Percentiles rank a stretch among this genome's conserved stretches.
phyloP scores from a whole-genome alignment of 768 basidiomycete species.

The Boletus edulis region DNA sequence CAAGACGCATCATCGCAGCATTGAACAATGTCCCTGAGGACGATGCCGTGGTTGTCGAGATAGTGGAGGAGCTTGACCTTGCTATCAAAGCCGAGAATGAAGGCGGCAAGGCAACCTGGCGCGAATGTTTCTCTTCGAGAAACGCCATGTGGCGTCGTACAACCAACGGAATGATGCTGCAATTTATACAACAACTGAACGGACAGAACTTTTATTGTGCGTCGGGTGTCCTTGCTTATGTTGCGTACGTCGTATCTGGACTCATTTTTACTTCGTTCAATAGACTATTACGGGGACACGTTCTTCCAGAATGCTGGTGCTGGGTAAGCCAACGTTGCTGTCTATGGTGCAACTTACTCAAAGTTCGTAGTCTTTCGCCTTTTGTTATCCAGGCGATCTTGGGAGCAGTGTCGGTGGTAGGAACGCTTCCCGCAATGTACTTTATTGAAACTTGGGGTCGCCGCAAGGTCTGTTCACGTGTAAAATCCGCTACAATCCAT shows the following conservation, averaged over 20 bases:
- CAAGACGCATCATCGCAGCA: constrained; percentile 59
- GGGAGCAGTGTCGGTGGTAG: constrained; percentile 71
- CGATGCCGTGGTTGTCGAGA: constrained; percentile 56
- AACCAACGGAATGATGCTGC: constrained; percentile 77
- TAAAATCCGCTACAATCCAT: not conserved
- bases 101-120: constrained; percentile 76
- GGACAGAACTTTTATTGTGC: constrained; percentile 80
- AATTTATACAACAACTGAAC: constrained; percentile 78
- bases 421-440: constrained; percentile 64
- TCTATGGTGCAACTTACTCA: not conserved
- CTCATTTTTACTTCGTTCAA: constrained; percentile 5
- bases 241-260: not conserved
- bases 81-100: constrained; percentile 73
- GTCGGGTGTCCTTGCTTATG: constrained; percentile 14
- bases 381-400: constrained; percentile 76
- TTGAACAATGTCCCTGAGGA: constrained; percentile 63
- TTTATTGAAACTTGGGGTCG: constrained; percentile 78
- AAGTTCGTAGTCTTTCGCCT: constrained; percentile 46
- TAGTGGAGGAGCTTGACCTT: constrained; percentile 60
- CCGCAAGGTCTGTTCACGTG: constrained; percentile 44
- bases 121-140: constrained; percentile 70
- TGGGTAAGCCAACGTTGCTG: constrained; percentile 34
- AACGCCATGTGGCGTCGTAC: constrained; percentile 74
- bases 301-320: constrained; percentile 79
- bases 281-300: constrained; percentile 77